Percentiles rank a stretch among this genome's conserved stretches.
These are phyloP conservation scores for Porcisia hertigi DNA, from an alignment of 208 protist species.

Conservation along the genomic window DNA sequence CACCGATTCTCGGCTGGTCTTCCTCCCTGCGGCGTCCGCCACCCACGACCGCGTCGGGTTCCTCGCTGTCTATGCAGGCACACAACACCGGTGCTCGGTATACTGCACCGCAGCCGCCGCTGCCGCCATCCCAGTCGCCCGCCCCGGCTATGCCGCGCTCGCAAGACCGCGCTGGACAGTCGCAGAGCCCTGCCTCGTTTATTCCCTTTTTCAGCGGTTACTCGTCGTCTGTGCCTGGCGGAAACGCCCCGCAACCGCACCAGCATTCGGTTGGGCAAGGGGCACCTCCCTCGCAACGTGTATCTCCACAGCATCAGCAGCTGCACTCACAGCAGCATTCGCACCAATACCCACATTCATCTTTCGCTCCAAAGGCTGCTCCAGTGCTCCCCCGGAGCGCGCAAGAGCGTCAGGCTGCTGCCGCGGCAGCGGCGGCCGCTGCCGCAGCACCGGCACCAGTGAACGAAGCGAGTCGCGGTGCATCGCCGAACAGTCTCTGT, in stretches of 20 bases:
- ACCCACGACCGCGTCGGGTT: slow-evolving; percentile 10
- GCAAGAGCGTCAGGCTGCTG: slow-evolving; percentile 30
- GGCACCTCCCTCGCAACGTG: slow-evolving; percentile 11
- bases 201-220: slow-evolving; percentile 15
- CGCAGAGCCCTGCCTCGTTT: slow-evolving; percentile 10
- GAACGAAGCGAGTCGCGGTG: slow-evolving; percentile 1
- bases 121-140: slow-evolving; percentile 17
- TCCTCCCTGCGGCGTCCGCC: slow-evolving; percentile 23
- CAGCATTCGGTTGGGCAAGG: slow-evolving; percentile 16
- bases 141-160: slow-evolving; percentile 16
- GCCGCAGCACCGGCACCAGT: slow-evolving; percentile 14
- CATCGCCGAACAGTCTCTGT: slow-evolving; percentile 12
- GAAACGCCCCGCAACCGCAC: neutral
- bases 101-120: slow-evolving; percentile 11
- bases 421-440: slow-evolving; percentile 10
- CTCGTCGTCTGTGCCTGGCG: slow-evolving; percentile 1
- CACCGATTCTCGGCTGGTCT: slow-evolving; percentile 28
- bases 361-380: slow-evolving; percentile 23
- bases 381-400: slow-evolving; percentile 30
- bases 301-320: slow-evolving; percentile 6
- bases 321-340: neutral
- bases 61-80: slow-evolving; percentile 11
- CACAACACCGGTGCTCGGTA: slow-evolving; percentile 13
- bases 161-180: slow-evolving; percentile 26
- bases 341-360: slow-evolving; percentile 13